Percentiles rank a stretch among this genome's conserved stretches.
Conservation (phyloP, 306 rosid genomes). For the Canavalia ensiformis region DNA sequence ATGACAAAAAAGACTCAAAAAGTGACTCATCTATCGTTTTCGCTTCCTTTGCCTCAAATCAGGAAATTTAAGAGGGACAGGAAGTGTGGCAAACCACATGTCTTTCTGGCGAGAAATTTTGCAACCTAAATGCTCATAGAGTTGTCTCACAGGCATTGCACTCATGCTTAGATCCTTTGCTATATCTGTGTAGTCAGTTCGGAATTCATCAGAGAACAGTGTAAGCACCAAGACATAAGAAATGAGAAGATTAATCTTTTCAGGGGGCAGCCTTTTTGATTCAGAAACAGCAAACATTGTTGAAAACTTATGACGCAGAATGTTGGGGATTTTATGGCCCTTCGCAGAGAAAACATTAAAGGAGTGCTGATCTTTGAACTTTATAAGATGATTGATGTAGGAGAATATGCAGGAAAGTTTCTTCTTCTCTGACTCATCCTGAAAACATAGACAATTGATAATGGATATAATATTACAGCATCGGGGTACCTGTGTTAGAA, state of each 20-base stretch:
- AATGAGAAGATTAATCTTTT: constrained; percentile 72
- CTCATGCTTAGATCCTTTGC: constrained; percentile 78
- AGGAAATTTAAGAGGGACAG: constrained; percentile 79
- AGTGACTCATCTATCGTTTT: constrained; percentile 24
- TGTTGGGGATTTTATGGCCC: constrained; percentile 68
- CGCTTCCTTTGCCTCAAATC: constrained; percentile 50
- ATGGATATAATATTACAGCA: no score
- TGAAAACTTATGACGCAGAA: constrained; percentile 62
- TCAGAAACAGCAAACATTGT: constrained; percentile 60
- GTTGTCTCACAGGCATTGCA: constrained; percentile 29
- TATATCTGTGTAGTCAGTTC: constrained; percentile 66
- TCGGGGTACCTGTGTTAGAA: background rate
- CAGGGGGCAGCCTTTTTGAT: constrained; percentile 59
- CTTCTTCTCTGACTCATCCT: constrained; percentile 82
- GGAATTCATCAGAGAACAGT: constrained; percentile 69
- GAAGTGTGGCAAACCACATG: constrained; percentile 57
- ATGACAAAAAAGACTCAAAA: constrained; percentile 2
- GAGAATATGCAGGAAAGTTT: constrained; percentile 69
- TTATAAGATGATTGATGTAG: constrained; percentile 80
- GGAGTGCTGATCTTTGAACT: constrained; percentile 76
- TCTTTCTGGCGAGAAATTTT: constrained; percentile 50
- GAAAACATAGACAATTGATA: constrained; percentile 11
- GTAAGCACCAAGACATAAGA: constrained; percentile 81
- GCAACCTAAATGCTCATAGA: constrained; percentile 77
- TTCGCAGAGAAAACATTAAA: constrained; percentile 61